phyloP scores from a whole-genome alignment of 2,329 filamentous ascomycete species.

The Chaetothyriales sp. region DNA sequence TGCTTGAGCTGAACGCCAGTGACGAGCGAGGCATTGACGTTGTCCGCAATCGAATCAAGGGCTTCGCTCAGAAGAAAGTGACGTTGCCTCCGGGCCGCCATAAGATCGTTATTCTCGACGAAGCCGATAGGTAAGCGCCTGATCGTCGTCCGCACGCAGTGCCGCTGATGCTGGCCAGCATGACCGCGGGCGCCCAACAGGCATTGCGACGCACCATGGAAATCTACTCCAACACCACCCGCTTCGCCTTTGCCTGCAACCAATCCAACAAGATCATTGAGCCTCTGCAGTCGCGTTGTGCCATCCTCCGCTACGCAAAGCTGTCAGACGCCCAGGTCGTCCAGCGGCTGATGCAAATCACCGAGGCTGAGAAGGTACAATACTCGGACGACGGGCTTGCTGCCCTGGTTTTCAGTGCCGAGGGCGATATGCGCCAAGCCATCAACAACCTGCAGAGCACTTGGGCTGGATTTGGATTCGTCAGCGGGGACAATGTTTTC shows the following conservation, averaged over 20 bases:
- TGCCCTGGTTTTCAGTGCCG: slow-evolving; percentile 90
- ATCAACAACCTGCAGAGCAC: slow-evolving; percentile 98
- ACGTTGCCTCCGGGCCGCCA: slow-evolving; percentile 81
- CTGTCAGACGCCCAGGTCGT: slow-evolving; percentile 88
- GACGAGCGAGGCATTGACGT: slow-evolving; percentile 97
- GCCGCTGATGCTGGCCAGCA: slow-evolving; percentile 33
- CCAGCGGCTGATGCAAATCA: slow-evolving; percentile 80
- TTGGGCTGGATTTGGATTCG: slow-evolving; percentile 82
- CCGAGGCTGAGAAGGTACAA: slow-evolving; percentile 78
- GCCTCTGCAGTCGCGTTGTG: slow-evolving; percentile 91
- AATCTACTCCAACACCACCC: slow-evolving; percentile 90
- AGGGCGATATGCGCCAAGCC: slow-evolving; percentile 96
- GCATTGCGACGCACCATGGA: slow-evolving; percentile 94
- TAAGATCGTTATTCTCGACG: slow-evolving; percentile 93
- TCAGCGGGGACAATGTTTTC: slow-evolving; percentile 97
- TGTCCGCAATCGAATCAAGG: slow-evolving; percentile 92
- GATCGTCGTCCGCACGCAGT: background rate
- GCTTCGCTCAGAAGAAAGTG: slow-evolving; percentile 97
- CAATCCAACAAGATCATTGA: slow-evolving; percentile 99
- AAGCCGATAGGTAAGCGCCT: slow-evolving; percentile 60
- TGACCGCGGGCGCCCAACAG: slow-evolving; percentile 94
- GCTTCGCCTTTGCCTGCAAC: slow-evolving; percentile 97
- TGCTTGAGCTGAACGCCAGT: slow-evolving; percentile 88
- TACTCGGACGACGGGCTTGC: slow-evolving; percentile 88
- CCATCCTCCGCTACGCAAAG: slow-evolving; percentile 84